Conservation (phyloP, 345 rosid genomes). For the Rhizophora mangle region DNA sequence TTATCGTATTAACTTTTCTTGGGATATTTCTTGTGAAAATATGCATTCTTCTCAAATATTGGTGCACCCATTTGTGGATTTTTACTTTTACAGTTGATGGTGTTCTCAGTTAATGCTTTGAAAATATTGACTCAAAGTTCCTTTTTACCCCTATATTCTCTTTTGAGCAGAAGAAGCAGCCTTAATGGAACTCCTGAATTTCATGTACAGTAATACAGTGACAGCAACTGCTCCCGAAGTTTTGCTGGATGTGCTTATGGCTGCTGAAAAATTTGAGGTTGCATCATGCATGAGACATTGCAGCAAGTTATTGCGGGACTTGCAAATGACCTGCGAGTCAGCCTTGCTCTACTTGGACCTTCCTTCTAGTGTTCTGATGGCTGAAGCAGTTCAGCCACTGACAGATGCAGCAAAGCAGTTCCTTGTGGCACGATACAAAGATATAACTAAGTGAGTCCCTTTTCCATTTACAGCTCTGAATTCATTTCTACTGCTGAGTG, state of each 20-base stretch:
- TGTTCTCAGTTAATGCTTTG: neutral
- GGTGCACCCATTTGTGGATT: neutral
- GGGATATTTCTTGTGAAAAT: neutral
- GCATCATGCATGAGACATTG: constrained; percentile 83
- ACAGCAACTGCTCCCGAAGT: constrained; percentile 47
- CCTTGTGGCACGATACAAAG: constrained; percentile 57
- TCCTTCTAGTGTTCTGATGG: constrained; percentile 63
- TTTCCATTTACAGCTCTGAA: neutral
- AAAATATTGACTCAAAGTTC: neutral
- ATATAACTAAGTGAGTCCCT: constrained; percentile 47
- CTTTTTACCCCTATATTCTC: constrained; percentile 6
- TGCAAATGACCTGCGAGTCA: constrained; percentile 73
- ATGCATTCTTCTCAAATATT: neutral
- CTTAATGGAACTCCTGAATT: constrained; percentile 69
- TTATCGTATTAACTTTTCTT: neutral
- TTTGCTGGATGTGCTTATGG: constrained; percentile 66
- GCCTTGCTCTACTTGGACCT: constrained; percentile 76
- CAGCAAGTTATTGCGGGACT: constrained; percentile 50
- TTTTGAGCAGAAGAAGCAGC: constrained; percentile 70
- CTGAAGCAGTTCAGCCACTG: constrained; percentile 74
- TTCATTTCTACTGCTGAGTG: neutral
- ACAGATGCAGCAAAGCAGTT: constrained; percentile 66
- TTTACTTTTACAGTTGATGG: neutral
- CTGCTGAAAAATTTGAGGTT: constrained; percentile 84
- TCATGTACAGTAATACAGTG: constrained; percentile 58